phyloP scores from a whole-genome alignment of 164 flowering plant genomes.

The Macadamia integrifolia region DNA sequence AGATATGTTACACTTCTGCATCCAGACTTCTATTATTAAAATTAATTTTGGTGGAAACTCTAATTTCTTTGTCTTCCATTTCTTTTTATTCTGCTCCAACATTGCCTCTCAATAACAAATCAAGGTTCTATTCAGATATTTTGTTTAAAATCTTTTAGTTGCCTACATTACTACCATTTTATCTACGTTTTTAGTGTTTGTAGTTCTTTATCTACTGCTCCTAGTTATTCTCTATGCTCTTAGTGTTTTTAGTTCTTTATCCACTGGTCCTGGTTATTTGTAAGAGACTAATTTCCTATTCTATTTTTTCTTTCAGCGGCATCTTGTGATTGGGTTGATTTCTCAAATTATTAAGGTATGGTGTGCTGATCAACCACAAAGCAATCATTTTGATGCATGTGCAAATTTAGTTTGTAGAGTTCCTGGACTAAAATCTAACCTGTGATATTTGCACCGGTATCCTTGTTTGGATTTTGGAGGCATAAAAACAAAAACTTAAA shows the following conservation, averaged over 20 bases:
- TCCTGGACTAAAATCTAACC: background rate
- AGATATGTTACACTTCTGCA: too few relatives aligned
- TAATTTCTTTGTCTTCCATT: too few relatives aligned
- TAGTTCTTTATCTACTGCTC: background rate
- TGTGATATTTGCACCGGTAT: background rate
- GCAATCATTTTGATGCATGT: background rate
- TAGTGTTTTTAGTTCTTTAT: background rate
- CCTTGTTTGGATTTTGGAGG: background rate
- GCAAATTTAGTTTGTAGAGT: background rate
- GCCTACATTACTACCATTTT: too few relatives aligned
- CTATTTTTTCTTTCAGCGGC: constrained; percentile 58
- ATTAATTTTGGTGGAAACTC: too few relatives aligned
- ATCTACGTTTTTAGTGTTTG: background rate
- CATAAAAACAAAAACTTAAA: background rate
- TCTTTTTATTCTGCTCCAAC: too few relatives aligned
- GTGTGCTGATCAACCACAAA: background rate
- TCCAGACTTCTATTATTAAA: too few relatives aligned
- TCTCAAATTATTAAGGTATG: constrained; percentile 90
- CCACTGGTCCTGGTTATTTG: background rate
- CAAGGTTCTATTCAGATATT: too few relatives aligned
- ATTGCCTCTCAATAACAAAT: too few relatives aligned
- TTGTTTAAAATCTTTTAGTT: too few relatives aligned
- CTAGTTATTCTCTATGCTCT: background rate
- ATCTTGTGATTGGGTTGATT: constrained; percentile 83
- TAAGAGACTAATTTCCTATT: constrained; percentile 6